Conservation (phyloP, 2,329 filamentous ascomycete genomes). For the Fusarium sp. region DNA sequence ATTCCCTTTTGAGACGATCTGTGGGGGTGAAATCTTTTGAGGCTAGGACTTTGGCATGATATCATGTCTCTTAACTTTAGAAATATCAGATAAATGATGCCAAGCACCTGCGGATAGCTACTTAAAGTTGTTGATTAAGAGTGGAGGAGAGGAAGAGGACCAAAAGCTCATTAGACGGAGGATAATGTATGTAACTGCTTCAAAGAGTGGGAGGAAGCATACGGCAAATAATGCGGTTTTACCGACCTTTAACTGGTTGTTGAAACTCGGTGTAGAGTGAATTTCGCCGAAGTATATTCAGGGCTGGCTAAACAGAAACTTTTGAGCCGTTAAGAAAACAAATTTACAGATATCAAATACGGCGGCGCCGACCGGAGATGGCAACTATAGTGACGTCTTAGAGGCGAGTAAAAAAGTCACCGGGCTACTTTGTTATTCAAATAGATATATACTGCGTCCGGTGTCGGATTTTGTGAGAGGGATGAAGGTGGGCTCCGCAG, state of each 20-base stretch:
- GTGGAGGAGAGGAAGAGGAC: not conserved
- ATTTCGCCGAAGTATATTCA: slow-evolving; percentile 8
- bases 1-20: not conserved
- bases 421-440: not conserved
- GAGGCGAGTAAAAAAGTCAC: not conserved
- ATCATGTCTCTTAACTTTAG: not conserved
- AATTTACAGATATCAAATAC: slow-evolving; percentile 2
- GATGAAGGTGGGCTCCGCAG: slow-evolving; percentile 32
- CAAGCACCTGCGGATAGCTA: too few species aligned
- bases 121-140: not conserved
- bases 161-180: not conserved
- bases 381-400: not conserved
- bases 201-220: not conserved
- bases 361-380: not conserved
- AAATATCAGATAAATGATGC: too few species aligned
- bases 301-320: not conserved
- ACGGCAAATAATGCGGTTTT: slow-evolving; percentile 3
- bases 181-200: not conserved
- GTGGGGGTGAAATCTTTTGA: not conserved
- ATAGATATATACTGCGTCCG: slow-evolving; percentile 2
- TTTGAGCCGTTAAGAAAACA: not conserved
- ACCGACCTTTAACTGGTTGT: not conserved
- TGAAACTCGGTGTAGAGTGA: slow-evolving; percentile 4
- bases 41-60: slow-evolving; percentile 9
- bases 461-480: slow-evolving; percentile 12